These are phyloP conservation scores for Spiraea crenata DNA, from an alignment of 331 rosid species.

Conservation along the genomic window DNA sequence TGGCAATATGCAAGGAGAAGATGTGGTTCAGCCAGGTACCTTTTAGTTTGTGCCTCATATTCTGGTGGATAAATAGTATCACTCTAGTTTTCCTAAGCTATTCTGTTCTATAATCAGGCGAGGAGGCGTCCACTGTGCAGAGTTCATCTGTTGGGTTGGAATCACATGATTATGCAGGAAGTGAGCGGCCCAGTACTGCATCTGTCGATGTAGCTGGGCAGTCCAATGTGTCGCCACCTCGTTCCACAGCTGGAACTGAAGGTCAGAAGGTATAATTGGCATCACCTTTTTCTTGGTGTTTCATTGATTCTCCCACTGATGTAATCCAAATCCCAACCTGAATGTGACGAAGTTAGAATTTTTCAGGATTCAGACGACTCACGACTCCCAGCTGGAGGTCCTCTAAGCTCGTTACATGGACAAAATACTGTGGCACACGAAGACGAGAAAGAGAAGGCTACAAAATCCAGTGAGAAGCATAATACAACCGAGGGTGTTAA, in stretches of 20 bases:
- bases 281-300: neutral
- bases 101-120: slow-evolving; percentile 48
- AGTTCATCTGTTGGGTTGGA: slow-evolving; percentile 51
- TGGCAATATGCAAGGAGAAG: slow-evolving; percentile 53
- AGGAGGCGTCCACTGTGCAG: slow-evolving; percentile 37
- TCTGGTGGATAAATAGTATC: slow-evolving; percentile 2
- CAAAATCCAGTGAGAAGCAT: slow-evolving; percentile 39
- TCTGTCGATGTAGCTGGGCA: slow-evolving; percentile 32
- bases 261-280: slow-evolving; percentile 44
- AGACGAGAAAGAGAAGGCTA: slow-evolving; percentile 33
- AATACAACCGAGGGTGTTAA: slow-evolving; percentile 44
- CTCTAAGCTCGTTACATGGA: slow-evolving; percentile 46
- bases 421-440: slow-evolving; percentile 36
- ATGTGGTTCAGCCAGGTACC: slow-evolving; percentile 50
- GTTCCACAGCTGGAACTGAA: slow-evolving; percentile 41
- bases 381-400: slow-evolving; percentile 38
- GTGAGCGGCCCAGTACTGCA: slow-evolving; percentile 41
- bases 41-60: slow-evolving; percentile 10
- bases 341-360: slow-evolving; percentile 30
- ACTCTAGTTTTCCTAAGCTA: slow-evolving; percentile 18
- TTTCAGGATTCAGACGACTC: slow-evolving; percentile 45
- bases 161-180: slow-evolving; percentile 29
- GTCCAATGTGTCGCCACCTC: slow-evolving; percentile 36
- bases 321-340: slow-evolving; percentile 30
- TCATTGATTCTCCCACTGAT: neutral